Percentiles rank a stretch among this genome's conserved stretches.
phyloP scores from a whole-genome alignment of 805 yeast genomes.

The Peterozyma toletana region DNA sequence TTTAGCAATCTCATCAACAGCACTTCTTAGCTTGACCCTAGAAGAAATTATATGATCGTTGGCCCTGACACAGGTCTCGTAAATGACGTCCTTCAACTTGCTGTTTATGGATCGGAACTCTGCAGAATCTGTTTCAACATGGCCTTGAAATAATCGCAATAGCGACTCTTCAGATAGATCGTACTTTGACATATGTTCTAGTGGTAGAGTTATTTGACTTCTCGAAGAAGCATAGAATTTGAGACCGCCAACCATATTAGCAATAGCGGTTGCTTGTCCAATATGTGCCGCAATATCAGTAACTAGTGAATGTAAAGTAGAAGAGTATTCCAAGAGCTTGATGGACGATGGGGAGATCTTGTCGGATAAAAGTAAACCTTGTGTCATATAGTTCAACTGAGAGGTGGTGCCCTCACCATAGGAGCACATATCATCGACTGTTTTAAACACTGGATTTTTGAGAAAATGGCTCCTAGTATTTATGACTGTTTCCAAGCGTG shows the following conservation, averaged over 20 bases:
- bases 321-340: conserved; percentile 37
- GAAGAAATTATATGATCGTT: conserved; percentile 77
- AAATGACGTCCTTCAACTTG: conserved; percentile 50
- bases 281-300: conserved; percentile 70
- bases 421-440: conserved; percentile 54
- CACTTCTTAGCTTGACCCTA: conserved; percentile 38
- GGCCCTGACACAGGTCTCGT: conserved; percentile 65
- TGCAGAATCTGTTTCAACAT: conserved; percentile 21
- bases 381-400: conserved; percentile 63
- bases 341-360: conserved; percentile 49
- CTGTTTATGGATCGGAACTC: conserved; percentile 22
- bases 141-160: conserved; percentile 39
- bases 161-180: conserved; percentile 59
- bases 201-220: conserved; percentile 53
- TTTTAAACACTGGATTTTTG: conserved; percentile 35
- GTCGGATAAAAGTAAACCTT: conserved; percentile 51
- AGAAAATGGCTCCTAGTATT: conserved; percentile 51
- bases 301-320: conserved; percentile 32
- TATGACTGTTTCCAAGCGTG: conserved; percentile 51
- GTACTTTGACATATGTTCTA: conserved; percentile 46
- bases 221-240: conserved; percentile 46
- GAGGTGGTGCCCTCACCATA: conserved; percentile 78
- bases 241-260: conserved; percentile 55
- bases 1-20: conserved; percentile 28
- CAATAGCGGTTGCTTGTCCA: conserved; percentile 75